Evolutionary conservation across 2,329 filamentous ascomycete species (phyloP), one percentile per base, ranked within the genome.

Genomic region (Teratosphaeria pseudoeucalypti): DNA sequence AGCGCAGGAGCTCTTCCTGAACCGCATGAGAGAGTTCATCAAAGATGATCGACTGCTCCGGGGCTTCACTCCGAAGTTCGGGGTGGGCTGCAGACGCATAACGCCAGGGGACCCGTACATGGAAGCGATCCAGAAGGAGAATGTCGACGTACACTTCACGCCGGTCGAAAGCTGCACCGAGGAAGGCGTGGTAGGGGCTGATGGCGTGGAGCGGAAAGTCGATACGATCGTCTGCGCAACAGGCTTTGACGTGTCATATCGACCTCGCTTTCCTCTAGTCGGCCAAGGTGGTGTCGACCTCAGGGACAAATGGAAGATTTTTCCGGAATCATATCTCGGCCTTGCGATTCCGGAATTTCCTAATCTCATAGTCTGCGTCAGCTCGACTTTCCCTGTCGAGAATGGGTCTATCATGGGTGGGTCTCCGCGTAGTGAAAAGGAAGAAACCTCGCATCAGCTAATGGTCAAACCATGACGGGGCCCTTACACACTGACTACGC

Each of bases 91-190:
- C 59, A 72, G 77, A 11, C 64, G 77, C n/a, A 70, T 79, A 52
- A 79, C 77, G 0, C 77, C 77, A 0, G 79, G 79, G 2, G 78
- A 80, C 64, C 77, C 77, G 1, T 81, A 81, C 63, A 78, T 81
- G 74, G 62, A 72, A 52, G 78, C 79, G 1, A 77, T 81, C 53
- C 77, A 79, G 60, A 72, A 80, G 58, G 69, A 72, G 7, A 81
- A 81, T 57, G 77, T 81, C 1, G 75, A 80, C 63, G 78, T 81
- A 0, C 77, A 80, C 62, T 81, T 80, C 64, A 77, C 78, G 1
- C 70, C 74, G 1, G 78, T 79, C 2, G 69, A 68, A 14, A 71
- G 73, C 32, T 75, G 79, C 59, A 79, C 78, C 0, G 73, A 77
- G 61, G 74, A 75, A 3, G 77, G 77, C 1, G 73, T 79, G 0